Evolutionary conservation across 1,284 basidiomycete genomes (phyloP), one percentile per base, ranked within the genome.

Genomic region (Lignosus rhinocerotis): DNA sequence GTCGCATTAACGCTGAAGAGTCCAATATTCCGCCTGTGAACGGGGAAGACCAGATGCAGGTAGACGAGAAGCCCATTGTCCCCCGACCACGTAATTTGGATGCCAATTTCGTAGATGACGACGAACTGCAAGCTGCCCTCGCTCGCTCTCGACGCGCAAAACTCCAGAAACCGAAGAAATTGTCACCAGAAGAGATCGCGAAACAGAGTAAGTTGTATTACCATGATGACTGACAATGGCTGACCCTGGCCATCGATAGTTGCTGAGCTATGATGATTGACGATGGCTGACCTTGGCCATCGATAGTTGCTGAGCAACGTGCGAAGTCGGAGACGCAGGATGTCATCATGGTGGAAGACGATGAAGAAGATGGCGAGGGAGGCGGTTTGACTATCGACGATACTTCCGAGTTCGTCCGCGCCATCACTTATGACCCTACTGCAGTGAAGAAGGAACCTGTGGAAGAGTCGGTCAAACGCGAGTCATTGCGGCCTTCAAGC

Each of bases 101-200:
- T 67, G 81, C 82, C 61, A 96, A 98, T 76, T 92, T 98, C 73
- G 90, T 99, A 63, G 97, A 99, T 76, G 97, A 99, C 72, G 97
- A 99, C 73, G 97, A 99, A 70, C 82, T 99, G 39, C 95, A 98
- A 79, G 93, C 93, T 34, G 93, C 93, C 31, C 81, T 99, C 54
- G 91, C 96, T 25, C 85, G 92, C 17, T 87, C 93, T 58, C 82
- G 97, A 58, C 84, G 92, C 67, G 88, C 88, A 39, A 92, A 92
- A 66, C 82, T 93, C 2, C 87, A 87, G 70, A 93, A 90, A 71
- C 75, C 81, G 38, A 89, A 90, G 70, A 94, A 92, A 70, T 64
- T 89, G 41, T 87, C 90, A 21, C 90, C 93, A 0, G 94, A 97
- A 69, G 89, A 95, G 69, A 78, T 98, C 16, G 95, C 92, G 0